Evolutionary conservation across 257 asterid genomes (phyloP), one percentile per base, ranked within the genome.

Genomic region (Euphrasia confusa): DNA sequence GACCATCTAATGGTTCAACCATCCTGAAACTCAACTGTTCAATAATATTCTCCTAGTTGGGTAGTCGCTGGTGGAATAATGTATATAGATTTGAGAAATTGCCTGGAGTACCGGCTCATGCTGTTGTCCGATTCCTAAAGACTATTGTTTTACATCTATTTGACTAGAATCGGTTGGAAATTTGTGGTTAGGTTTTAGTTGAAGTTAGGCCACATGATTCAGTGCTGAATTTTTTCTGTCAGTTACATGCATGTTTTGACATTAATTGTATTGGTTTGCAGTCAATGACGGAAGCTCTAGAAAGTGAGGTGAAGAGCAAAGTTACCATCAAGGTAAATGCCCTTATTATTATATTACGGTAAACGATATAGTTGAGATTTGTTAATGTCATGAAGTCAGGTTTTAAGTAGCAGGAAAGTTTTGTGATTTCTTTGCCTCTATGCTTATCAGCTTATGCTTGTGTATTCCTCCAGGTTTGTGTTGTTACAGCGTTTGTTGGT

Each of bases 251-350:
- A n/a, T 35, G 33, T 13, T 50, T 56, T 60, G 24, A 21, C 24
- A 21, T 21, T 21, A 21, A 21, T 21, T 21, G 24, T 21, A 21
- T 58, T 69, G 54, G 15, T 28, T 71, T 56, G 80, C 85, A 88
- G 97, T 90, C 97, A 14, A 84, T 84, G 93, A 90, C 97, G 58
- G 97, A 90, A 64, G 96, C 96, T 68, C 77, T 85, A 56, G 95
- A 90, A 66, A 65, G 39, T 73, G 90, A 85, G 81, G 96, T 87
- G 80, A 87, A 83, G 76, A 83, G 81, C 80, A 90, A 87, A 75
- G 94, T 90, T 65, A 55, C 89, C 26, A 77, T 90, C 55, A 90
- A 87, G 96, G 98, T 90, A 77, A 53, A 48, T 32, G 54, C 11
- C 60, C 6, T 61, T 70, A 55, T 32, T 70, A 55, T 32, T 39